phyloP scores from a whole-genome alignment of 495 filamentous ascomycete genomes.

The Penicillium cinerascens region DNA sequence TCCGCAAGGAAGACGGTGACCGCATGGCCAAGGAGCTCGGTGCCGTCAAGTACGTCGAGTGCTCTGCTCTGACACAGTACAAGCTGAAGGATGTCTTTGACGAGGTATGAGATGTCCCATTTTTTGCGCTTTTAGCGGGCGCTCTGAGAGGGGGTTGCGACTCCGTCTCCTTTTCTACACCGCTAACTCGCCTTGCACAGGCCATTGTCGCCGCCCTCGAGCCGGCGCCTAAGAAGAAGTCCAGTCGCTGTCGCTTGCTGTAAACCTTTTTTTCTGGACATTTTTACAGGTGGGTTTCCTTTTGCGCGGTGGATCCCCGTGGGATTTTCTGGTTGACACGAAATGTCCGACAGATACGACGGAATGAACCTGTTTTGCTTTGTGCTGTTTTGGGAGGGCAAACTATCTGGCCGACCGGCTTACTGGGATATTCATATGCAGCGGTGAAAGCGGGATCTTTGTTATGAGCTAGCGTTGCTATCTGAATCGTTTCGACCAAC shows the following conservation, averaged over 20 bases:
- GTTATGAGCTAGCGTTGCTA: conserved; percentile 22
- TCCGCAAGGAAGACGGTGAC: conserved; percentile 89
- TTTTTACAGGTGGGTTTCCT: conserved; percentile 24
- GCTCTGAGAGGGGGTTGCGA: neutral
- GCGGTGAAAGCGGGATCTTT: conserved; percentile 8
- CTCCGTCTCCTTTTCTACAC: conserved; percentile 1
- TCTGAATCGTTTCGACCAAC: conserved; percentile 22
- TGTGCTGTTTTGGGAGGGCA: conserved; percentile 20
- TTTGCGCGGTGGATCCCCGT: neutral
- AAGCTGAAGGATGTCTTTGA: conserved; percentile 99
- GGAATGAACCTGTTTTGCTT: conserved; percentile 29
- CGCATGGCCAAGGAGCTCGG: conserved; percentile 93
- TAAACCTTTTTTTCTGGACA: conserved; percentile 21
- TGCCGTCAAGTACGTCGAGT: conserved; percentile 98
- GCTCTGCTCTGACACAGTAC: conserved; percentile 95
- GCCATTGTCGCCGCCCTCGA: conserved; percentile 88
- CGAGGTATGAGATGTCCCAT: conserved; percentile 60
- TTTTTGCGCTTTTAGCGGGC: neutral
- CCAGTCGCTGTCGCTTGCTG: conserved; percentile 41
- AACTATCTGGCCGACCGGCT: conserved; percentile 11
- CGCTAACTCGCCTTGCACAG: conserved; percentile 38
- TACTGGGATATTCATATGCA: conserved; percentile 17
- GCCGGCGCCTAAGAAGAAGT: conserved; percentile 72
- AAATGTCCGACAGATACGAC: conserved; percentile 23
- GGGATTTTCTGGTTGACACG: neutral